Evolutionary conservation across 805 yeast species (phyloP).

Genomic region (Yarrowia phangngaensis): DNA sequence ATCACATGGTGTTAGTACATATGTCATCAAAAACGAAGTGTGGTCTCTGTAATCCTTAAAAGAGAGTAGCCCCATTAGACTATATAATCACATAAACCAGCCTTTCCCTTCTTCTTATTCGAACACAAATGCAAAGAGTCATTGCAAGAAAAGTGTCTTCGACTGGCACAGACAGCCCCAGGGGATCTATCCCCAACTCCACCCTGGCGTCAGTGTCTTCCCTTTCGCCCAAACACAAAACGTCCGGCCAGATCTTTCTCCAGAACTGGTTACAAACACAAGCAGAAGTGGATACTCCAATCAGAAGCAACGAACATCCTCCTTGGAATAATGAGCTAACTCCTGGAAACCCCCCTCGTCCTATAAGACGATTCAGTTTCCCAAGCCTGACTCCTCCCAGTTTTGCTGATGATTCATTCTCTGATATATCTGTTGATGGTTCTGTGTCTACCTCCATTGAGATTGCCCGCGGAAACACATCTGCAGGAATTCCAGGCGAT

Average conservation of each 20-base stretch:
- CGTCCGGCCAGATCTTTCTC: constrained; percentile 15
- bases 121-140: background rate
- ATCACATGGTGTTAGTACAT: no score
- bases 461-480: constrained; percentile 5
- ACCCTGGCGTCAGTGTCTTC: no score
- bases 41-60: no score
- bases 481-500: constrained; percentile 11
- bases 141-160: background rate
- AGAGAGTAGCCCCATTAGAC: no score
- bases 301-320: constrained; percentile 5
- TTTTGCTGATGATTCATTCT: background rate
- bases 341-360: constrained; percentile 8
- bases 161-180: no score
- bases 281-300: constrained; percentile 19
- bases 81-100: no score
- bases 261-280: constrained; percentile 23
- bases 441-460: constrained; percentile 7
- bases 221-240: constrained; percentile 6
- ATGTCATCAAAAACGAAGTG: no score
- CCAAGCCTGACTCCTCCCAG: constrained; percentile 6
- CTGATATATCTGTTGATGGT: background rate
- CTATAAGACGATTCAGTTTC: constrained; percentile 9
- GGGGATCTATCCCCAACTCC: no score
- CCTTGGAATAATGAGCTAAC: constrained; percentile 20
- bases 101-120: no score